These are phyloP conservation scores for Trichomonascus vanleenenianus DNA, from an alignment of 805 yeast genomes.

Conservation along the genomic window DNA sequence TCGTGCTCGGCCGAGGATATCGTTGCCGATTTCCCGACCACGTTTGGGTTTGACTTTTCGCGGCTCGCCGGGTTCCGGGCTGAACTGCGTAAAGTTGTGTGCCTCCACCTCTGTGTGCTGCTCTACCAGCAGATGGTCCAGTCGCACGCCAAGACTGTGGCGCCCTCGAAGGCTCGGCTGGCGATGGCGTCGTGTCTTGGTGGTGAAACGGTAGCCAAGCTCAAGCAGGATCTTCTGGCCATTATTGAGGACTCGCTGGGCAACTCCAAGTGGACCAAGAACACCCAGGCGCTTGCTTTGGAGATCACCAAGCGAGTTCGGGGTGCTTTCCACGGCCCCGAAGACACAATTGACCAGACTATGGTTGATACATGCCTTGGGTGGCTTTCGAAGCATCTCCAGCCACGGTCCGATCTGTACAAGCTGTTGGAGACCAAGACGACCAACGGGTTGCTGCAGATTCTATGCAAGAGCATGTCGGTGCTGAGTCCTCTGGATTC, in stretches of 20 bases:
- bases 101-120: conserved; percentile 65
- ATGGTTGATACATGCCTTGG: conserved; percentile 55
- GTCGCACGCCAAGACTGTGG: conserved; percentile 19
- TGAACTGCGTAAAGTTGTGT: conserved; percentile 77
- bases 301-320: conserved; percentile 43
- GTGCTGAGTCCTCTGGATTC: conserved; percentile 13
- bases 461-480: conserved; percentile 10
- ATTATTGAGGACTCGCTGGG: conserved; percentile 82
- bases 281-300: conserved; percentile 61
- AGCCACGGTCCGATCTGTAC: conserved; percentile 72
- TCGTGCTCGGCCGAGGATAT: conserved; percentile 59
- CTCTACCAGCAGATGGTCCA: conserved; percentile 59
- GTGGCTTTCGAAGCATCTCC: conserved; percentile 82
- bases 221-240: conserved; percentile 67
- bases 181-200: conserved; percentile 2
- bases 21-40: conserved; percentile 75
- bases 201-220: conserved; percentile 31
- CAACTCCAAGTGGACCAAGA: conserved; percentile 84
- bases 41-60: conserved; percentile 78
- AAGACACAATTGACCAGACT: conserved; percentile 30
- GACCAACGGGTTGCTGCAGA: conserved; percentile 11
- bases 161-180: too few relatives aligned
- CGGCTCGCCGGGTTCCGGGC: conserved; percentile 71
- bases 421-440: conserved; percentile 60
- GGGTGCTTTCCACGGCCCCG: conserved; percentile 7